Percentiles rank a stretch among this genome's conserved stretches.
Evolutionary conservation across 2,329 filamentous ascomycete species (phyloP).

Genomic region (Fusarium nisikadoi): DNA sequence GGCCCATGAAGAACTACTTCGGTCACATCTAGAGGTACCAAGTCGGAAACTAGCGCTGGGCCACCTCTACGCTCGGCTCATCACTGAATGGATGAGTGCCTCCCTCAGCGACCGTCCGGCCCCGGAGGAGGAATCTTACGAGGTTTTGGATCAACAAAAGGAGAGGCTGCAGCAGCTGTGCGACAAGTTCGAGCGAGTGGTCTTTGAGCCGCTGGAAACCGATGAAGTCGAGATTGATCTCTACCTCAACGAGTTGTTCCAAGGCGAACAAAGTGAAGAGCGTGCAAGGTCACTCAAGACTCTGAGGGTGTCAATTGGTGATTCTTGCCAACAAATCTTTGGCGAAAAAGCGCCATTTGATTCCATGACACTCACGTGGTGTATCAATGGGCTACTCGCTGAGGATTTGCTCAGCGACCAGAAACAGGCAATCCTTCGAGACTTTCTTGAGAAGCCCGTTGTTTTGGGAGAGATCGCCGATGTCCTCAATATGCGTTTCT

Average conservation of each 20-base stretch:
- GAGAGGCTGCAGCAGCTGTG: background rate
- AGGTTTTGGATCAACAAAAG: background rate
- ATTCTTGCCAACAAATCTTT: background rate
- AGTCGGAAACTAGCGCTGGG: background rate
- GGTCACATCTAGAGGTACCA: background rate
- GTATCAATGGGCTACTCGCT: background rate
- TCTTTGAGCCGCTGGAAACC: background rate
- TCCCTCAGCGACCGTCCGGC: background rate
- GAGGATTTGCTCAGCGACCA: background rate
- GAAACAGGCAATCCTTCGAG: slow-evolving; percentile 4
- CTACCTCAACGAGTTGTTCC: background rate
- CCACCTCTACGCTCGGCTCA: background rate
- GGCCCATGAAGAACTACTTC: background rate
- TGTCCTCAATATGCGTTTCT: background rate
- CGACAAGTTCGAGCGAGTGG: background rate
- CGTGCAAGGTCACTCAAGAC: background rate
- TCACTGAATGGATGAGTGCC: background rate
- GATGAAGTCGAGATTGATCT: slow-evolving; percentile 2
- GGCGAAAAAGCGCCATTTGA: background rate
- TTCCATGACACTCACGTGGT: background rate
- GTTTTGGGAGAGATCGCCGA: background rate
- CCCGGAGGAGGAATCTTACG: background rate
- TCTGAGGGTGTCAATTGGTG: background rate
- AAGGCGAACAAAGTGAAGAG: background rate
- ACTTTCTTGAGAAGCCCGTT: slow-evolving; percentile 1